Conservation (phyloP, 768 basidiomycete genomes). For the button mushroom (Agaricus bisporus) region DNA sequence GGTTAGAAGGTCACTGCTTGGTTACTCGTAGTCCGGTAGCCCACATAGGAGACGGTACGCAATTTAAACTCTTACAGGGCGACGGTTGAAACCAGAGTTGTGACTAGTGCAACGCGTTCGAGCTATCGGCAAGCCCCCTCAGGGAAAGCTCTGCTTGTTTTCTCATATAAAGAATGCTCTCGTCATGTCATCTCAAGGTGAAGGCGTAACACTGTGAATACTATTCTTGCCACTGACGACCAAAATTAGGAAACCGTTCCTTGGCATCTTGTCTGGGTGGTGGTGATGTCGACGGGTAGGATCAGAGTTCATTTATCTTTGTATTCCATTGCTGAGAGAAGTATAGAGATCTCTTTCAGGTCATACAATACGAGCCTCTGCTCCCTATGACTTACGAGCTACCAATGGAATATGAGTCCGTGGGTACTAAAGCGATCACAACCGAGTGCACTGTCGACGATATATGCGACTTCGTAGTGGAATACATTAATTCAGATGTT, state of each 20-base stretch:
- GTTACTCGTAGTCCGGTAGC: conserved; percentile 71
- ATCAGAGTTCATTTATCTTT: not conserved
- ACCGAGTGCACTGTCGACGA: conserved; percentile 57
- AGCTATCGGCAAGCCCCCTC: conserved; percentile 67
- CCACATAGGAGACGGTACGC: conserved; percentile 68
- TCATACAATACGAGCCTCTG: conserved; percentile 50
- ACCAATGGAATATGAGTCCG: conserved; percentile 45
- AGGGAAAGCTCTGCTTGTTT: conserved; percentile 49
- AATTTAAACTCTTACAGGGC: not conserved
- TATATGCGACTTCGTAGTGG: conserved; percentile 74
- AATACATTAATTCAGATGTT: conserved; percentile 81
- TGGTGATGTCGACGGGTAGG: conserved; percentile 77
- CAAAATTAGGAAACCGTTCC: conserved; percentile 45
- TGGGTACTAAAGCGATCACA: conserved; percentile 30
- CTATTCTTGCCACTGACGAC: not conserved
- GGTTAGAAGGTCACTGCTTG: conserved; percentile 53
- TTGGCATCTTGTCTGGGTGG: conserved; percentile 66
- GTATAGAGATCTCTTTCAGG: conserved; percentile 57
- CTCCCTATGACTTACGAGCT: conserved; percentile 45
- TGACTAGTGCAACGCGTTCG: conserved; percentile 59
- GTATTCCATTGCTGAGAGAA: not conserved
- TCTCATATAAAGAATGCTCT: conserved; percentile 61
- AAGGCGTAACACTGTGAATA: not conserved
- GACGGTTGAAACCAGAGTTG: no score
- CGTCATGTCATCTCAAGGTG: conserved; percentile 61